Base-by-base conservation (phyloP, 2,329 filamentous ascomycete genomes). In the Colletotrichum tamarilloi region DNA sequence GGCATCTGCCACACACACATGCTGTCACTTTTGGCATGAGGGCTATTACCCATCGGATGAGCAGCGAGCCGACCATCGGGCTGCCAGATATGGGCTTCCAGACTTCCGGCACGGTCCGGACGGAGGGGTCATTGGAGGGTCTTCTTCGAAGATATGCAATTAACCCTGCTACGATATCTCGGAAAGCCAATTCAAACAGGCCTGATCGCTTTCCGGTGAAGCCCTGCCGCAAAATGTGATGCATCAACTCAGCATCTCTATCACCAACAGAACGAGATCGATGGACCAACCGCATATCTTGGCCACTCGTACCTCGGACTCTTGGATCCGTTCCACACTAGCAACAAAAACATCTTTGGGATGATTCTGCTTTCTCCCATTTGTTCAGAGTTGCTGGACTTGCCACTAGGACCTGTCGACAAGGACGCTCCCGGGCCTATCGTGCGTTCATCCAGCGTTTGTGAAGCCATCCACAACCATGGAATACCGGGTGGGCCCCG, bases 401-500 rank as follows among this genome's bases (percentile, higher is more conserved):
- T 67, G 12, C 53, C n/a, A 6, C 14, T 24, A 28, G 66, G 55
- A 63, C 8, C 46, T 1, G 14, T 14, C 22, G 38, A 32, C 6
- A 64, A 6, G 35, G 24, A 2, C 4, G 11, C 35, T 16, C 9
- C 38, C 38, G 9, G n/a, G 16, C 42, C 26, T 56, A 16, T 28
- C 35, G 57, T 24, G 11, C 16, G 26, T 63, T 42, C 56, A n/a
- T 24, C 58, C 35, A 30, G 38, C 60, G 70, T 73, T 73, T 73
- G 70, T 64, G 26, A 62, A 35, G 66, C 52, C 57, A 52, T 62
- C 38, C 64, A 49, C 57, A 30, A 49, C 38, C 64, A 49, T 19
- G 42, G 19, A 22, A 49, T 49, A 49, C 19, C 1, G 7, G 3
- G 42, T 32, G 42, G 16, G 38, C 3, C 7, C 42, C 1, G n/a